phyloP scores from a whole-genome alignment of 2,329 filamentous ascomycete species.

The Arthrobotrys entomopaga region DNA sequence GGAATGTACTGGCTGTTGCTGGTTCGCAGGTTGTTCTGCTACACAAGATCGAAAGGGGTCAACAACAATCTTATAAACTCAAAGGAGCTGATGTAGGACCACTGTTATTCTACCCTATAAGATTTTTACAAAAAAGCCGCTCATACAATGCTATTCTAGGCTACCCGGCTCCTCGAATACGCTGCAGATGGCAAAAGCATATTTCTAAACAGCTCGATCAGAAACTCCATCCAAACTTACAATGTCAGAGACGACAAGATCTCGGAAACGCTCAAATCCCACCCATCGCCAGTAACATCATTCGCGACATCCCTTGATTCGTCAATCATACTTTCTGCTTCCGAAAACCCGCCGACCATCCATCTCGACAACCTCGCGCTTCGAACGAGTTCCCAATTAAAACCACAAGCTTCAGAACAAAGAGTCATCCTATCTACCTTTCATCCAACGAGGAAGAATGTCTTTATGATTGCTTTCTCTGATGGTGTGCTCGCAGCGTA shows the following conservation, averaged over 20 bases:
- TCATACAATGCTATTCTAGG: constrained; percentile 5
- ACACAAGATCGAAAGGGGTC: constrained; percentile 58
- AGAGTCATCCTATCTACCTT: constrained; percentile 57
- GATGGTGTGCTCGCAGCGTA: constrained; percentile 59
- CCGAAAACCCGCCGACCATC: constrained; percentile 57
- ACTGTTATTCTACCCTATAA: neutral
- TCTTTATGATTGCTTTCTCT: constrained; percentile 58
- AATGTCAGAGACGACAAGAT: constrained; percentile 58
- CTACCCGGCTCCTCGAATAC: constrained; percentile 58
- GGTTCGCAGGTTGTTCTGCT: constrained; percentile 58
- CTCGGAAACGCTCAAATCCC: constrained; percentile 56
- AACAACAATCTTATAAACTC: constrained; percentile 59
- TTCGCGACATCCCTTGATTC: constrained; percentile 59
- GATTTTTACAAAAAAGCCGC: too few relatives aligned
- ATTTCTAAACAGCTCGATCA: constrained; percentile 58
- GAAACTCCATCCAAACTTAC: constrained; percentile 59
- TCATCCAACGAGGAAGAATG: constrained; percentile 57
- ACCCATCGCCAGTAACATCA: constrained; percentile 57
- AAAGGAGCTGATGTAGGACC: constrained; percentile 57
- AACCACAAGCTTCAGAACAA: constrained; percentile 56
- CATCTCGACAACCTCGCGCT: constrained; percentile 58
- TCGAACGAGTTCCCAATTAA: constrained; percentile 57
- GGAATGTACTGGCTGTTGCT: constrained; percentile 58
- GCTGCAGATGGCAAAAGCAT: constrained; percentile 58
- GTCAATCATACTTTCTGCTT: constrained; percentile 58